Percentiles rank a stretch among this genome's conserved stretches.
These are phyloP conservation scores for Apiotrichum siamense DNA, from an alignment of 1,284 basidiomycete genomes.

Conservation along the genomic window DNA sequence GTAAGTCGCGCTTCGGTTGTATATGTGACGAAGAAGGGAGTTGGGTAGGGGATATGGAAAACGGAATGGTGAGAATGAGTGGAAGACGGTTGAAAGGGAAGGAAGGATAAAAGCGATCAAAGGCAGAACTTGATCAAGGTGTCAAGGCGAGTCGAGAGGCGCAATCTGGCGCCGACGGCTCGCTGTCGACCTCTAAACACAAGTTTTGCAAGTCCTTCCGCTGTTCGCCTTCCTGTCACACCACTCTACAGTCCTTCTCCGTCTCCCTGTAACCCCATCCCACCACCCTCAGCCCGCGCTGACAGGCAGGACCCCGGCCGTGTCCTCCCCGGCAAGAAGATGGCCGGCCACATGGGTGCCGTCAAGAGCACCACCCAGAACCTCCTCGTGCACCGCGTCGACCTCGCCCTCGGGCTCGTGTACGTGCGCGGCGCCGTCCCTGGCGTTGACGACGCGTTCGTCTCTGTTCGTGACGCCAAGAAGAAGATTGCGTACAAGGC, in stretches of 20 bases:
- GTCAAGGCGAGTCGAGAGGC: no score
- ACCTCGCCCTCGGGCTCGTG: slow-evolving; percentile 75
- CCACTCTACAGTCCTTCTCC: not conserved
- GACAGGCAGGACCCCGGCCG: slow-evolving; percentile 75
- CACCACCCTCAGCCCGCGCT: not conserved
- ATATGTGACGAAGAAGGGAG: no score
- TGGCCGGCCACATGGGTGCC: slow-evolving; percentile 91
- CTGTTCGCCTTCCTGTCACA: no score
- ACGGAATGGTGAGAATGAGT: no score
- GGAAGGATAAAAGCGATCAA: no score
- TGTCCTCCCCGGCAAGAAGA: slow-evolving; percentile 95
- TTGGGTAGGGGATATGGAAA: no score
- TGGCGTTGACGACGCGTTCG: slow-evolving; percentile 53
- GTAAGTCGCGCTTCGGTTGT: no score
- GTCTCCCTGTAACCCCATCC: not conserved
- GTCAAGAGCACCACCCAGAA: slow-evolving; percentile 80
- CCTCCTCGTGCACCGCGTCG: slow-evolving; percentile 80
- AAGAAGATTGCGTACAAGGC: slow-evolving; percentile 66
- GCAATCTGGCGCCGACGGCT: no score
- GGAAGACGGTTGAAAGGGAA: no score
- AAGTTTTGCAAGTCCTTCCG: no score
- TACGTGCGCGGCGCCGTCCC: slow-evolving; percentile 64
- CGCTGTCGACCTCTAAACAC: no score
- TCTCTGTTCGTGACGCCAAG: slow-evolving; percentile 73
- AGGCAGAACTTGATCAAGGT: no score